Conservation (phyloP, 1,284 basidiomycete genomes). For the Porphyrellus sp. region DNA sequence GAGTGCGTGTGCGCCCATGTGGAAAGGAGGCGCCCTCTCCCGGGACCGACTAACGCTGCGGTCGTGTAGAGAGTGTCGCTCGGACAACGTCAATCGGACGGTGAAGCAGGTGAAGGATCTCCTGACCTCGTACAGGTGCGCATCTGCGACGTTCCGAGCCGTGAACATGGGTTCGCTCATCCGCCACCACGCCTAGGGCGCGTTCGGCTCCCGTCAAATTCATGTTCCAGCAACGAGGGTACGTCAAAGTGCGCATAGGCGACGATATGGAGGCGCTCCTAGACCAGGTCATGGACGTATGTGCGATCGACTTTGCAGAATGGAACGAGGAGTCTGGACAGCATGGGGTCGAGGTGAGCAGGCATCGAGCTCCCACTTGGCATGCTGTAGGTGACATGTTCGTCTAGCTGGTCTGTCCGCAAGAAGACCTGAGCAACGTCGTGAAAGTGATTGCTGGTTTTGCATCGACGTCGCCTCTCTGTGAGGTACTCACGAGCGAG, state of each 20-base stretch:
- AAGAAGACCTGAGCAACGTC: constrained; percentile 46
- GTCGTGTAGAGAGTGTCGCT: constrained; percentile 65
- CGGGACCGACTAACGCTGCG: constrained; percentile 13
- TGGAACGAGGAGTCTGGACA: constrained; percentile 32
- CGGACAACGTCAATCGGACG: constrained; percentile 73
- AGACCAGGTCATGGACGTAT: constrained; percentile 52
- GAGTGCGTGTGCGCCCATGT: constrained; percentile 37
- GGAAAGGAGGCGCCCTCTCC: not conserved
- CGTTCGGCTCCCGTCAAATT: constrained; percentile 72
- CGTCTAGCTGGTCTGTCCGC: constrained; percentile 54
- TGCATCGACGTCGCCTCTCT: constrained; percentile 29
- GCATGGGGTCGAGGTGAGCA: constrained; percentile 43
- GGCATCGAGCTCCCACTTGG: not conserved
- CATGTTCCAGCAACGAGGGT: constrained; percentile 71
- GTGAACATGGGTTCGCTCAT: constrained; percentile 4
- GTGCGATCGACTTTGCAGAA: constrained; percentile 54
- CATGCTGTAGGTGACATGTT: not conserved
- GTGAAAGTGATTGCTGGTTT: constrained; percentile 42
- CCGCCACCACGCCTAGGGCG: constrained; percentile 47
- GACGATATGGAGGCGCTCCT: constrained; percentile 45
- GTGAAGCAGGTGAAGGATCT: constrained; percentile 62
- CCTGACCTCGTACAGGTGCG: constrained; percentile 58
- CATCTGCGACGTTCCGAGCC: not conserved
- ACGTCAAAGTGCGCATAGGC: constrained; percentile 54
- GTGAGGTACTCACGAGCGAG: constrained; percentile 52